Conservation (phyloP, 2,329 filamentous ascomycete genomes). For the Waltergamsia citrina region DNA sequence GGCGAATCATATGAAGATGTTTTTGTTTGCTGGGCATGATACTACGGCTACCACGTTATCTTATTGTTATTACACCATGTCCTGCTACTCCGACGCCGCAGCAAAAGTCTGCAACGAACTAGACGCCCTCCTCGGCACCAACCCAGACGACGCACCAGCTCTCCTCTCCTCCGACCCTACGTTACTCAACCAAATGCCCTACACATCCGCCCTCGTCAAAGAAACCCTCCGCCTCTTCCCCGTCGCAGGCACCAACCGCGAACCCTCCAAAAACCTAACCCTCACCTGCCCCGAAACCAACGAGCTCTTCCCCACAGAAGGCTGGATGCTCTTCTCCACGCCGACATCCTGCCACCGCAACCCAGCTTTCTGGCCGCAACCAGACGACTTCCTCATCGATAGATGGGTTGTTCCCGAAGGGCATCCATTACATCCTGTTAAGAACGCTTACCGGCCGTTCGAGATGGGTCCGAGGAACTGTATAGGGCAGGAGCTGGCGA, state of each 20-base stretch:
- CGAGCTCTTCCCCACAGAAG: conserved; percentile 22
- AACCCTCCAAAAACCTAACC: conserved; percentile 20
- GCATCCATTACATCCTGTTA: conserved; percentile 11
- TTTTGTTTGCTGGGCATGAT: conserved; percentile 34
- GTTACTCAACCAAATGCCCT: conserved; percentile 39
- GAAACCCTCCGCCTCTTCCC: conserved; percentile 44
- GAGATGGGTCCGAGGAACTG: no score
- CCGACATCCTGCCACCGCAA: conserved; percentile 14
- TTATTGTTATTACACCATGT: conserved; percentile 22
- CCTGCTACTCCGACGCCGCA: conserved; percentile 21
- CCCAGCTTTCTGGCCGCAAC: conserved; percentile 25
- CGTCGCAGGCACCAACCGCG: conserved; percentile 30
- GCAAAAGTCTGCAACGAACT: conserved; percentile 18
- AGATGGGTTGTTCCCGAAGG: conserved; percentile 23
- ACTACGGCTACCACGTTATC: conserved; percentile 31
- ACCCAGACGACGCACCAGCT: conserved; percentile 22
- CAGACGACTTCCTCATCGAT: conserved; percentile 29
- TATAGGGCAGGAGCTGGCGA: no score
- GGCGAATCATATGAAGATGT: conserved; percentile 7
- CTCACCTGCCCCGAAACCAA: conserved; percentile 31
- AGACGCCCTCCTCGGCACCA: conserved; percentile 33
- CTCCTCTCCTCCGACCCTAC: conserved; percentile 29
- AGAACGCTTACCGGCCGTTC: conserved; percentile 33
- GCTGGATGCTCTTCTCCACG: conserved; percentile 7
- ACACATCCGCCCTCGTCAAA: conserved; percentile 40